Evolutionary conservation across 2,329 filamentous ascomycete species (phyloP), one percentile per base, ranked within the genome.

Genomic region (Ascochyta rabiei): DNA sequence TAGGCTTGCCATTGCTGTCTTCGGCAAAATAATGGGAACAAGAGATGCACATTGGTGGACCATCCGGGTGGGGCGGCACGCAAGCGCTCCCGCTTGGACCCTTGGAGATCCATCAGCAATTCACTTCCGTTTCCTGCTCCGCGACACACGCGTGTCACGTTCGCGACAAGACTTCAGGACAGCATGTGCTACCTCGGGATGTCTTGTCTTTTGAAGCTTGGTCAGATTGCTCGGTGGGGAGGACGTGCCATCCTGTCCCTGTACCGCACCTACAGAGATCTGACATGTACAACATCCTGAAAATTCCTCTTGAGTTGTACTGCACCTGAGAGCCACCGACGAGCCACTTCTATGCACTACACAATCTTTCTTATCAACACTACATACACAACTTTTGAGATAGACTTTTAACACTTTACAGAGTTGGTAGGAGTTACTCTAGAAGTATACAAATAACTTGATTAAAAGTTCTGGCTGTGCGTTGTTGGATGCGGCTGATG

Each of bases 181-280:
- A 54, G 44, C 26, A 41, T 49, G 51, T 39, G 39, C 44, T 38
- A 28, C 16, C 23, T 23, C 49, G 35, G 16, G 8, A 41, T 39
- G 21, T 44, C 40, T 45, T 45, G 28, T 23, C 19, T 18, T 21
- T 49, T 40, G 35, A 54, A 54, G 52, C 45, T 54, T 54, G 52
- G 46, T 40, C 26, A 44, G 39, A 39, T 26, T 34, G 33, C 21
- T 39, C 50, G 24, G 18, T 31, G 23, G 19, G 38, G 23, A 39
- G 51, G 38, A 35, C 44, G 44, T 53, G 51, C 44, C 39, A 48
- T 23, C 51, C 40, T 37, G 40, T 41, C 52, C 23, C 18, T 44
- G 26, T 28, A 48, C 51, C 40, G 45, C 18, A 40, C 44, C 16
- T 12, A 34, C 39, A 44, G 50, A 31, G 34, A 6, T 16, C 38